A percentile compares a stretch with the other conserved stretches of the same genome.
Conservation (phyloP, 805 yeast genomes). For the Metschnikowia cerradonensis region DNA sequence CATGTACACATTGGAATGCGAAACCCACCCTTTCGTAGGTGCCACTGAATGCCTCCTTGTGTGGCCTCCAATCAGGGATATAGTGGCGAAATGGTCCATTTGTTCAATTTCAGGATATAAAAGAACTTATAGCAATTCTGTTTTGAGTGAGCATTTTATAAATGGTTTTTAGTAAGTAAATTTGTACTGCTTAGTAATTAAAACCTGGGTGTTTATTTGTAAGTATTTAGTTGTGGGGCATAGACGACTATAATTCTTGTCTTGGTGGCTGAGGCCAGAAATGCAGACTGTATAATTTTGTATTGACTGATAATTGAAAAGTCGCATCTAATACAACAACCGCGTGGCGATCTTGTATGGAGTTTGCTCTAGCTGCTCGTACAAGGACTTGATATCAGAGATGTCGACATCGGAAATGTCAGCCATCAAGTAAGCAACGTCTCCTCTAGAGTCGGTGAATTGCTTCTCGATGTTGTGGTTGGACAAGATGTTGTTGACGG, state of each 20-base stretch:
- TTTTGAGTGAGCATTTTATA: too few species aligned
- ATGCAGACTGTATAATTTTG: not conserved
- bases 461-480: slow-evolving; percentile 96
- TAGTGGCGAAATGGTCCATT: not conserved
- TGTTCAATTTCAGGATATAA: too few species aligned
- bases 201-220: not conserved
- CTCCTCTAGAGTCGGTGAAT: slow-evolving; percentile 95
- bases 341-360: slow-evolving; percentile 90
- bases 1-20: not conserved
- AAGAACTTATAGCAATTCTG: too few species aligned
- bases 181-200: too few species aligned
- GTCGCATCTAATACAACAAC: slow-evolving; percentile 61
- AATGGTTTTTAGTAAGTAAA: too few species aligned
- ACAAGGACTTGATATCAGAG: slow-evolving; percentile 77
- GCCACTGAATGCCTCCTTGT: not conserved
- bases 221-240: not conserved
- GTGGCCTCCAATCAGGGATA: too few species aligned
- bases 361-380: slow-evolving; percentile 82
- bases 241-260: not conserved
- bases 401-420: slow-evolving; percentile 84
- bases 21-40: not conserved
- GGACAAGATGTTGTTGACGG: slow-evolving; percentile 92
- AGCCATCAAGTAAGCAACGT: slow-evolving; percentile 96
- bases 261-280: not conserved
- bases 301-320: not conserved